phyloP scores from a whole-genome alignment of 2,329 filamentous ascomycete genomes.

The Aspergillus vadensis region DNA sequence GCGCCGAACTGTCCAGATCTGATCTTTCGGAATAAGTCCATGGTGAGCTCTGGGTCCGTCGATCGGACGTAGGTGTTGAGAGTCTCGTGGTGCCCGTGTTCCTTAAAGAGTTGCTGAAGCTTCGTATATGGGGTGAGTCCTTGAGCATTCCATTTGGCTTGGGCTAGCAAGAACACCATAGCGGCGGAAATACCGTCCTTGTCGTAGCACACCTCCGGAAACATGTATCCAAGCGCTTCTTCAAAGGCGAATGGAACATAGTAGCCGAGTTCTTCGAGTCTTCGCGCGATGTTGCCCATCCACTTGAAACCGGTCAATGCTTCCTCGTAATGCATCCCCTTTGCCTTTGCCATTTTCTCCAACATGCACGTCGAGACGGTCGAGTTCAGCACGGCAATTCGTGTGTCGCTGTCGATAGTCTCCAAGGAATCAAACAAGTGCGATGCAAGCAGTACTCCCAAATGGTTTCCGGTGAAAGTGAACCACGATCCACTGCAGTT shows the following conservation, averaged over 20 bases:
- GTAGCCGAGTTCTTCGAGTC: constrained; percentile 54
- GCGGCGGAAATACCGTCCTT: constrained; percentile 66
- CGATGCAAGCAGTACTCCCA: constrained; percentile 62
- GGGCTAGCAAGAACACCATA: constrained; percentile 59
- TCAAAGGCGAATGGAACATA: constrained; percentile 62
- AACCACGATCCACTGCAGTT: constrained; percentile 54
- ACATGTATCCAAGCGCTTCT: constrained; percentile 69
- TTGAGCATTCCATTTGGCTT: constrained; percentile 53
- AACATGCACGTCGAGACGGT: constrained; percentile 68
- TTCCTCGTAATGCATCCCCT: constrained; percentile 61
- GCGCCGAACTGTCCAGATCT: constrained; percentile 48
- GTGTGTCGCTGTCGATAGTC: constrained; percentile 35
- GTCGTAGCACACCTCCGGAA: constrained; percentile 62
- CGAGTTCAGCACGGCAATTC: constrained; percentile 61
- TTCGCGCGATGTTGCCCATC: constrained; percentile 62
- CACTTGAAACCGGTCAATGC: constrained; percentile 70
- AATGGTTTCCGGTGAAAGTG: constrained; percentile 66
- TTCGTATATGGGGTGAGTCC: constrained; percentile 60
- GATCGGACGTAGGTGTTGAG: constrained; percentile 66
- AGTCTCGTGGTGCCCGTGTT: constrained; percentile 63
- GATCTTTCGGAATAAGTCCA: constrained; percentile 57
- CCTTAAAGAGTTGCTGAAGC: constrained; percentile 58
- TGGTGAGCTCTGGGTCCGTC: constrained; percentile 55
- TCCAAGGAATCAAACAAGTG: constrained; percentile 55
- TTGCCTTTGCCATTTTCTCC: constrained; percentile 55